Base-by-base conservation (phyloP, 2,329 filamentous ascomycete genomes). In the Colletotrichum agaves region DNA sequence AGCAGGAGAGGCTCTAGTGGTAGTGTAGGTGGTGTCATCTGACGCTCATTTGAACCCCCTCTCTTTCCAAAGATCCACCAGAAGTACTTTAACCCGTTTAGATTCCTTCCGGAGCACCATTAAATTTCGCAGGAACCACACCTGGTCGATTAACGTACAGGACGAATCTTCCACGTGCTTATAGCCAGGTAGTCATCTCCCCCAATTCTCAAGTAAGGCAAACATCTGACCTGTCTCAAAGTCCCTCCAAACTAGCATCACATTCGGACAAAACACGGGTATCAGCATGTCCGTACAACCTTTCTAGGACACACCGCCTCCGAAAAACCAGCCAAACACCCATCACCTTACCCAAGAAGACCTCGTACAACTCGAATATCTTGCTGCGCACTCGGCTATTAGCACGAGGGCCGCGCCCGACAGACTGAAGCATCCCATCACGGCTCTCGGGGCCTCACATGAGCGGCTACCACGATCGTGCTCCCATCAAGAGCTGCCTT, bases 281-380 rank as follows among this genome's bases (percentile, higher is more conserved):
- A 46, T 52, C 62, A 39, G 49, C 62, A 37, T 64, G 27, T 27
- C 4, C 46, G 56, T 64, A n/a, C 19, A 23, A 60, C 62, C 27
- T 19, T 31, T 11, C 1, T 52, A 23, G 27, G 55, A 46, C 61
- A 64, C 46, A 64, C 55, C 61, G 61, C 61, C 27, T 19, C 31
- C 27, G n/a, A 4, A 5, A 46, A 52, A 10, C 21, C 27, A 23
- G 3, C 46, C 46, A 64, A 46, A 46, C 62, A 61, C 27, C 3
- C 10, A 13, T 33, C 5, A 15, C 7, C 15, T n/a, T 19, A 33
- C 21, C 23, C 15, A 19, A 17, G 8, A 19, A 31, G 3, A 27
- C 21, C 43, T 50, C 17, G 41, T 66, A 6, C 13, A 3, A 19
- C 63, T 37, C 19, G 21, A 39, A 3, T 5, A 15, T 21, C 15